Percentiles rank a stretch among this genome's conserved stretches.
Evolutionary conservation across 768 basidiomycete genomes (phyloP).

Genomic region (Xerocomellus chrysenteron): DNA sequence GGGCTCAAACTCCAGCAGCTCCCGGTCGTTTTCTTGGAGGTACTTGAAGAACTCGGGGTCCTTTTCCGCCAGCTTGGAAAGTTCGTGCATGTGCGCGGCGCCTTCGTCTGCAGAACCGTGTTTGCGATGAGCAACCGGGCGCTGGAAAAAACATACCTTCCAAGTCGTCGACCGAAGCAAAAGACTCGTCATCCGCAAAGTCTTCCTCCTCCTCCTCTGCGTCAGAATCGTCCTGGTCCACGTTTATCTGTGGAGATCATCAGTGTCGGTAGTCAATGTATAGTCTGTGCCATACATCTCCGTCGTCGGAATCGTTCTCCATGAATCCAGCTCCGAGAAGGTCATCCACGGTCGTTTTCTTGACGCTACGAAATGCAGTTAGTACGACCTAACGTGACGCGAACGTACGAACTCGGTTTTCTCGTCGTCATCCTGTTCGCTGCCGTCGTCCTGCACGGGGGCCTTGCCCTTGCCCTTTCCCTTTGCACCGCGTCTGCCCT

Average conservation of each 20-base stretch:
- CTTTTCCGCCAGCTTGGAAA: conserved; percentile 88
- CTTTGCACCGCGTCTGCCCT: conserved; percentile 53
- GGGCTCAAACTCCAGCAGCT: conserved; percentile 79
- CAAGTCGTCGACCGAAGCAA: conserved; percentile 76
- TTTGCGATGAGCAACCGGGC: not conserved
- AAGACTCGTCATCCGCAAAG: conserved; percentile 57
- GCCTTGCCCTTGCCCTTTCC: conserved; percentile 30
- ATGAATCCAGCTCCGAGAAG: conserved; percentile 73
- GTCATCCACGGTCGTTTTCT: conserved; percentile 72
- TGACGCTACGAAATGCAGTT: conserved; percentile 13
- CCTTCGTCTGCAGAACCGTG: conserved; percentile 56
- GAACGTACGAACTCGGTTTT: conserved; percentile 11
- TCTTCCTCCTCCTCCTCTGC: conserved; percentile 45
- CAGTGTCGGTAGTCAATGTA: not conserved
- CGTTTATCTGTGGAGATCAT: conserved; percentile 19
- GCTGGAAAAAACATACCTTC: conserved; percentile 45
- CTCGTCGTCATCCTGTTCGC: conserved; percentile 25
- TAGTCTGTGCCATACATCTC: conserved; percentile 28
- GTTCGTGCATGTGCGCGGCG: conserved; percentile 69
- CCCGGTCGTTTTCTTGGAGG: conserved; percentile 91
- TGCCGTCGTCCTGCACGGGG: conserved; percentile 31
- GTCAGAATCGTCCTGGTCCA: conserved; percentile 28
- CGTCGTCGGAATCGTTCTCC: conserved; percentile 56
- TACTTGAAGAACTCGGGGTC: conserved; percentile 99
- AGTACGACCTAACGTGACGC: not conserved